phyloP scores from a whole-genome alignment of 805 yeast genomes.

The Yamadazyma scolyti region DNA sequence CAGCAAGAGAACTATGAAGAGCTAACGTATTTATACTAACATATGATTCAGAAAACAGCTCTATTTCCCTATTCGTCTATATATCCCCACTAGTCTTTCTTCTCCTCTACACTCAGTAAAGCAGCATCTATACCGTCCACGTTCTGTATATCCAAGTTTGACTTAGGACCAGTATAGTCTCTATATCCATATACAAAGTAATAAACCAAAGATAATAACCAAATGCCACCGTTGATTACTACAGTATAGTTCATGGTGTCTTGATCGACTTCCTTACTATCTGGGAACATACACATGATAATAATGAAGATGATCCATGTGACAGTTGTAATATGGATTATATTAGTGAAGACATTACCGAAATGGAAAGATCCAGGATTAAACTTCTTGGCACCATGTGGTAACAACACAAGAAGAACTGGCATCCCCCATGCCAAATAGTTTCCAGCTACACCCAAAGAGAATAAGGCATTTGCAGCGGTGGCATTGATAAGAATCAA shows the following conservation, averaged over 20 bases:
- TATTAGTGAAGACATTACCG: slow-evolving; percentile 46
- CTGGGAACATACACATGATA: slow-evolving; percentile 61
- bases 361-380: slow-evolving; percentile 65
- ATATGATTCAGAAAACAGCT: no score
- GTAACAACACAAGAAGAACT: slow-evolving; percentile 49
- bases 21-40: no score
- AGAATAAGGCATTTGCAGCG: slow-evolving; percentile 68
- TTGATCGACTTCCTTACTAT: slow-evolving; percentile 34
- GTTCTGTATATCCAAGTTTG: slow-evolving; percentile 16
- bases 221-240: slow-evolving; percentile 59
- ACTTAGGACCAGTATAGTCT: slow-evolving; percentile 54
- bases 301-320: slow-evolving; percentile 52
- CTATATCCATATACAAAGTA: slow-evolving; percentile 51
- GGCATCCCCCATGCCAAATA: slow-evolving; percentile 62
- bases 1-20: no score
- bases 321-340: slow-evolving; percentile 42
- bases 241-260: slow-evolving; percentile 66
- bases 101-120: no score
- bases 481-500: slow-evolving; percentile 54
- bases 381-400: slow-evolving; percentile 48
- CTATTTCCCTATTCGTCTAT: no score
- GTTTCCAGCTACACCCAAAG: slow-evolving; percentile 60
- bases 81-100: no score
- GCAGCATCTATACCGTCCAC: neutral
- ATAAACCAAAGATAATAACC: slow-evolving; percentile 52